Percentiles rank a stretch among this genome's conserved stretches.
phyloP scores from a whole-genome alignment of 2,329 filamentous ascomycete genomes.

The Cadophora malorum region DNA sequence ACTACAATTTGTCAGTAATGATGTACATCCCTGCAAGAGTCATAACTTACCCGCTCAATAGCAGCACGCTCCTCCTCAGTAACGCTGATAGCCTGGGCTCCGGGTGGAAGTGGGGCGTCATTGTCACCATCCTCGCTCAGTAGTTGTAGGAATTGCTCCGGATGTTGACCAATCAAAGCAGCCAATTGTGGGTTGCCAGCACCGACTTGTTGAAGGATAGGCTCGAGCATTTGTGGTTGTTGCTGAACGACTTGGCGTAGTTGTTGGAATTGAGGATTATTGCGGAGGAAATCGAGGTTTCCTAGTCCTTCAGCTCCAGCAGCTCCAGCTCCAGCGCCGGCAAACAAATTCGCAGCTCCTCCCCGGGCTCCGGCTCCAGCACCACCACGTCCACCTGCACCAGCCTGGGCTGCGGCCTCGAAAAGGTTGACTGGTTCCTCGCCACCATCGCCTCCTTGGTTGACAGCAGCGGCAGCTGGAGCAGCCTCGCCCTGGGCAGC shows the following conservation, averaged over 20 bases:
- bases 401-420: conserved; percentile 80
- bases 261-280: conserved; percentile 98
- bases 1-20: conserved; percentile 54
- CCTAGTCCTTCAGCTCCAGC: conserved; percentile 59
- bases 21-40: neutral
- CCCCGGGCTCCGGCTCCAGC: conserved; percentile 36
- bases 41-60: conserved; percentile 85
- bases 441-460: conserved; percentile 56
- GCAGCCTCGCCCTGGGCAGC: conserved; percentile 52
- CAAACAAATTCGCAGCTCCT: conserved; percentile 19
- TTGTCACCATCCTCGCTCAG: conserved; percentile 88
- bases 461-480: conserved; percentile 44
- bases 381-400: conserved; percentile 47
- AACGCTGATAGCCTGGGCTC: conserved; percentile 86
- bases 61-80: conserved; percentile 97
- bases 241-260: conserved; percentile 96
- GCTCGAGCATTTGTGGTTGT: conserved; percentile 97
- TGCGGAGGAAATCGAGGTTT: conserved; percentile 91
- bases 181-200: conserved; percentile 95
- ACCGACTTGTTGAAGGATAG: conserved; percentile 94
- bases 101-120: conserved; percentile 84
- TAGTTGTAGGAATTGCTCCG: conserved; percentile 89
- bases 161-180: conserved; percentile 88
- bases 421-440: conserved; percentile 86
- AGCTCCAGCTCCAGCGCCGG: conserved; percentile 52